Evolutionary conservation across 495 filamentous ascomycete genomes (phyloP), one percentile per base, ranked within the genome.

Genomic region (Penicillium diatomitis): DNA sequence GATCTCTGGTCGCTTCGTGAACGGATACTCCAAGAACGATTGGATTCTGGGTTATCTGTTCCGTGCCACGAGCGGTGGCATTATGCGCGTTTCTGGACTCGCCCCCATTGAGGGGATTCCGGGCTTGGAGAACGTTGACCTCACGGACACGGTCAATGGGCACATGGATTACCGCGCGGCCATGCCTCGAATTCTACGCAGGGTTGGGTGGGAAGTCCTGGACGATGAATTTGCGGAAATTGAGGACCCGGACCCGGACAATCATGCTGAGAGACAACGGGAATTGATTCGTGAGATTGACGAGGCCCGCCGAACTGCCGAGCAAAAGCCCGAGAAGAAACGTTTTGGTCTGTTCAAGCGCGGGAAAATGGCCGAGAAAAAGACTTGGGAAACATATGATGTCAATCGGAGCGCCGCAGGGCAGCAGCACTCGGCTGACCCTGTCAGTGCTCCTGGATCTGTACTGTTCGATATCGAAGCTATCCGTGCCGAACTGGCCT

Each of bases 41-140:
- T 99, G 94, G 92, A 97, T 99, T 59, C 66, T 99, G 32, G 90
- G 92, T 4, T 99, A 99, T 58, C 78, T 99, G 5, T 99, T 99
- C 75, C 88, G 92, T 7, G 81, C 95, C 5, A 99, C 92, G 11
- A 84, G 82, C 54, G 92, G 92, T 47, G 94, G 92, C 43, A 90
- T 99, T 61, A 83, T 86, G 67, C 85, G 85, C 11, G 82, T 99
- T 0, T 90, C 90, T 4, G 92, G 92, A n/a, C 79, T 99, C 5
- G 89, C 82, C 4, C 75, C 85, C 6, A 74, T 99, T 28, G 82
- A 90, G 35, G 78, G 73, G 2, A 74, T 96, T 39, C 82, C 82
- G 0, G 86, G 86, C 6, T 65, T 99, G 27, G 92, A 99, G 66
- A 97, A 96, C 54, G 73, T 91, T 20, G 83, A 99, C 60, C 82